phyloP scores from a whole-genome alignment of 2,329 filamentous ascomycete genomes.

The Paraconiothyrium brasiliense region DNA sequence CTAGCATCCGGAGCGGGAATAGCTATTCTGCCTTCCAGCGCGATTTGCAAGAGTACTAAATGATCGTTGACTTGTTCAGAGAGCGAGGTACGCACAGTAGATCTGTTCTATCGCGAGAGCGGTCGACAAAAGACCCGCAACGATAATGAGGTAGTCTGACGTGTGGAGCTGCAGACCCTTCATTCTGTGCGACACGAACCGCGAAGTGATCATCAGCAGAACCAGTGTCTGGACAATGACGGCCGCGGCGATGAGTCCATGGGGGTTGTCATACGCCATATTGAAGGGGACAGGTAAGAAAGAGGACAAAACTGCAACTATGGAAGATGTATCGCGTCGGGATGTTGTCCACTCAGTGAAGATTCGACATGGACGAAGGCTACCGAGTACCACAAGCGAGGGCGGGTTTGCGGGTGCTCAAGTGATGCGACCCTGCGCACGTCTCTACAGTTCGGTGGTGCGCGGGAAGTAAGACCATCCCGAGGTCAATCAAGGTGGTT shows the following conservation, averaged over 20 bases:
- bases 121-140: conserved; percentile 11
- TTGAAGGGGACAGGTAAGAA: background rate
- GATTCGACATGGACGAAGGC: background rate
- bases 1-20: background rate
- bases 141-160: conserved; percentile 16
- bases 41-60: background rate
- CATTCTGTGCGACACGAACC: conserved; percentile 12
- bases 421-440: background rate
- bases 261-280: conserved; percentile 18
- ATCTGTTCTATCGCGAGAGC: conserved; percentile 12
- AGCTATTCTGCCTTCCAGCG: background rate
- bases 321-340: background rate
- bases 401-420: background rate
- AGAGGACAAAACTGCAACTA: background rate
- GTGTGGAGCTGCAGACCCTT: conserved; percentile 3
- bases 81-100: conserved; percentile 2
- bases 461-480: too few relatives aligned
- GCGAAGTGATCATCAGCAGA: conserved; percentile 7
- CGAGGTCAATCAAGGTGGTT: background rate
- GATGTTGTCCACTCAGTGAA: background rate
- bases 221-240: conserved; percentile 17
- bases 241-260: conserved; percentile 17
- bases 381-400: background rate
- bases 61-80: background rate
- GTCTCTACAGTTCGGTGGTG: background rate